Evolutionary conservation across 306 rosid species (phyloP), one percentile per base, ranked within the genome.

Genomic region (Rosa persica): DNA sequence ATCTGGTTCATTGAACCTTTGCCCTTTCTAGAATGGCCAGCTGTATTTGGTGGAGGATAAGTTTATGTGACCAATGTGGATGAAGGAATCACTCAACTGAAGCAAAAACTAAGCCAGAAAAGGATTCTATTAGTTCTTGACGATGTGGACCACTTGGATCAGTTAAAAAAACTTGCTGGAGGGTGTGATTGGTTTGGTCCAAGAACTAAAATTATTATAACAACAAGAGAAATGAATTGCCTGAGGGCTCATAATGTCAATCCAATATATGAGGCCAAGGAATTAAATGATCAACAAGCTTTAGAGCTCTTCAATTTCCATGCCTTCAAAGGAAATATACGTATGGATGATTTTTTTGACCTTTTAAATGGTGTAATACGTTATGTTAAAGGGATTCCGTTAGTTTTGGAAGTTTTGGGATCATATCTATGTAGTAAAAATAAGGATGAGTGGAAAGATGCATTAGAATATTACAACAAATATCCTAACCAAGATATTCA

Each of bases 341-440:
- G 4, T 8, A 8, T 23, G 13, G 15, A 57, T 2, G 13, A 20
- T n/a, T n/a, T 57, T 13, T 8, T 2, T n/a, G 27, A 57, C 8
- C 64, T 57, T 57, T 13, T 5, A 23, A 8, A 0, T 0, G 6
- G 1, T 4, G 72, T 40, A 10, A 2, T 67, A 17, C 34, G 5
- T 0, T 67, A 67, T 40, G 49, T 25, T 8, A 38, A 38, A 20
- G 72, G 72, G 5, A 12, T 67, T 40, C 92, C 92, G 5, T 12
- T 86, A 76, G 88, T 74, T 34, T 46, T 86, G 67, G 72, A 78
- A 73, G 81, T 80, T 44, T 70, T 89, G 73, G 92, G 89, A 4
- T 80, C 81, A 4, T 67, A 70, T 74, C 65, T 89, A 80, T 54
- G 61, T 58, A 40, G 77, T 0, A 74, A 42, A 65, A 79, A 3